Base-by-base conservation (phyloP, 169 alveolate species). In the Plasmodium billcollinsi region DNA sequence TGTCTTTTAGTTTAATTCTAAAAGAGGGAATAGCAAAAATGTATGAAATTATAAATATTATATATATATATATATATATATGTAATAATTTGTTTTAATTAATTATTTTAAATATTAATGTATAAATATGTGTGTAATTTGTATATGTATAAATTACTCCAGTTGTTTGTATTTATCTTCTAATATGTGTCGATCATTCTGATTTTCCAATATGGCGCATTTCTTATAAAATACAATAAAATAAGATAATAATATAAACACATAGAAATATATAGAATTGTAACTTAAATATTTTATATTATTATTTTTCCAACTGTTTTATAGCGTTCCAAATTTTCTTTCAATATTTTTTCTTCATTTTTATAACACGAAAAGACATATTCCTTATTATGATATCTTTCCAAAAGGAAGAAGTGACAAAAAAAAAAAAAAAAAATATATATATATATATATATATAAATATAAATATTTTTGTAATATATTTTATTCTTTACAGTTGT, bases 201-300 rank as follows among this genome's bases (percentile, higher is more conserved):
- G 54, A 69, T 80, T 80, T 80, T 80, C 90, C 52, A 69, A 47
- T 26, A 80, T 14, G 26, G 80, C 83, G 49, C 80, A 80, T 71
- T 80, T 80, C 90, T 80, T n/a, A 54, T 54, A 54, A 65, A 14
- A 8, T 67, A 6, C 11, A 61, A 80, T 54, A 33, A n/a, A 52
- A 63, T 52, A 15, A 66, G 18, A n/a, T 29, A n/a, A 75, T 61
- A 39, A 80, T 63, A 56, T n/a, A 29, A 74, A 58, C 62, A 76
- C 18, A 70, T 24, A 70, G 20, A 70, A 70, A 54, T 15, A 56
- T 52, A 52, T 8, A 26, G 78, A 52, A 52, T 52, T 39, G 47
- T 39, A 39, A 39, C 9, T 39, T 39, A 39, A 39, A 39, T 39
- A 39, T 39, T 39, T 39, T 39, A 39, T 39, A 5, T 39, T 39